Base-by-base conservation (phyloP, 352 stramenopile species). In the Phytopythium sindhum region DNA sequence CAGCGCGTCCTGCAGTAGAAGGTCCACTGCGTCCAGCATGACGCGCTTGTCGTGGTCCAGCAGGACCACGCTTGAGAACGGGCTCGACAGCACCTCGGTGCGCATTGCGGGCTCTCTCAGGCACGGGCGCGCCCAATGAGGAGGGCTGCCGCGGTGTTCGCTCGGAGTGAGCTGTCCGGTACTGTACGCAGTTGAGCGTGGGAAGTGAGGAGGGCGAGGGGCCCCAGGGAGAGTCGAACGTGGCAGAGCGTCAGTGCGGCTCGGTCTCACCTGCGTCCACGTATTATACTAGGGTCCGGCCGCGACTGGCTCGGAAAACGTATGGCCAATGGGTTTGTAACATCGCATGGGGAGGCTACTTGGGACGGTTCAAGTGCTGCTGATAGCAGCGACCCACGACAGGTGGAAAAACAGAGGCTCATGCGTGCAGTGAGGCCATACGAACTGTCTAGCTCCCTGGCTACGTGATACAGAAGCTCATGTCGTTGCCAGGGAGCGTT, bases 51-150 rank as follows among this genome's bases (percentile, higher is more conserved):
- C 47, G 1, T 58, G 45, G 4, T 21, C 33, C 8, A 53, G 70
- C 11, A 81, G 65, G 21, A 57, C 5, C 31, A 81, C 60, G 21
- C 60, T 60, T 19, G 70, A 48, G 48, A 79, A 84, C 61, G 73
- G 69, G 23, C 78, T 69, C n/a, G 55, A 14, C 35, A 44, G 55
- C 31, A 81, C 56, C 0, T 61, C 66, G 28, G 55, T 39, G n/a
- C 44, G 10, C 35, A 29, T 51, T 17, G 39, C 11, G 4, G 31
- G 0, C 24, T 44, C 19, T 29, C 33, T 15, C 26, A 3, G 7
- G 45, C 19, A n/a, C 45, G 15, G n/a, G 45, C 45, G 12, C 21
- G 45, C 31, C 8, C 31, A 8, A 35, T 3, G 31, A 35, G 31
- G 31, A 35, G 31, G 8, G 41, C 41, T 4, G 21, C 4, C 15